Percentiles rank a stretch among this genome's conserved stretches.
Evolutionary conservation across 2,329 filamentous ascomycete species (phyloP).

Genomic region (Eutypa lata): DNA sequence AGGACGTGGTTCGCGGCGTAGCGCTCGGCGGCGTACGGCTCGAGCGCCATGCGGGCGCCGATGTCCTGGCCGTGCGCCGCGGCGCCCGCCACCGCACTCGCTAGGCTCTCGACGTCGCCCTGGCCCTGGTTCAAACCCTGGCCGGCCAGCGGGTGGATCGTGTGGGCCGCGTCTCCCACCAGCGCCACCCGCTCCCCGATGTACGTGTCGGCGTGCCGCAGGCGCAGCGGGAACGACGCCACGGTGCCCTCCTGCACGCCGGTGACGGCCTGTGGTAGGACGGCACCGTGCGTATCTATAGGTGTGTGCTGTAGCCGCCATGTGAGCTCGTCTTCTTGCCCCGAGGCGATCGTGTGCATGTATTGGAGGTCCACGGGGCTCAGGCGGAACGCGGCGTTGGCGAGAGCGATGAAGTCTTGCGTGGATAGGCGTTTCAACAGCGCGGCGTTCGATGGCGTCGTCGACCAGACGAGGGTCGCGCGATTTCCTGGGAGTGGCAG

Average conservation of each 20-base stretch:
- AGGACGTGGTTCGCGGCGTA: conserved; percentile 80
- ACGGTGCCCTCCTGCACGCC: conserved; percentile 75
- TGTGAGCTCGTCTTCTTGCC: conserved; percentile 70
- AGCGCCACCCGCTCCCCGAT: conserved; percentile 86
- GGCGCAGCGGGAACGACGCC: conserved; percentile 85
- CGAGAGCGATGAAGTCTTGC: conserved; percentile 76
- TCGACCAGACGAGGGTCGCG: conserved; percentile 92
- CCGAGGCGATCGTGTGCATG: conserved; percentile 63
- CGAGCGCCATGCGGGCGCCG: conserved; percentile 72
- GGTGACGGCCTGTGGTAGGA: no score
- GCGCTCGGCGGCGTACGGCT: conserved; percentile 75
- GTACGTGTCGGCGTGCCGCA: conserved; percentile 94
- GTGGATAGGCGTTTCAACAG: conserved; percentile 72
- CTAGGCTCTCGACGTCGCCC: conserved; percentile 79
- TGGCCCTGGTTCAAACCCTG: conserved; percentile 94
- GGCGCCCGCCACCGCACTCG: conserved; percentile 70
- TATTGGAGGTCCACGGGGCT: conserved; percentile 75
- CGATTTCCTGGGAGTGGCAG: conserved; percentile 81
- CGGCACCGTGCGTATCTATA: conserved; percentile 25
- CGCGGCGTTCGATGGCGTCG: conserved; percentile 74
- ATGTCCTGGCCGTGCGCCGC: conserved; percentile 84
- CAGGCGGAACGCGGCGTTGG: conserved; percentile 91
- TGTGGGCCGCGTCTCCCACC: conserved; percentile 92
- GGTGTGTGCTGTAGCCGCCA: conserved; percentile 77
- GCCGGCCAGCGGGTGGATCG: conserved; percentile 88